phyloP scores from a whole-genome alignment of 2,329 filamentous ascomycete species.

The Colletotrichum tropicale region DNA sequence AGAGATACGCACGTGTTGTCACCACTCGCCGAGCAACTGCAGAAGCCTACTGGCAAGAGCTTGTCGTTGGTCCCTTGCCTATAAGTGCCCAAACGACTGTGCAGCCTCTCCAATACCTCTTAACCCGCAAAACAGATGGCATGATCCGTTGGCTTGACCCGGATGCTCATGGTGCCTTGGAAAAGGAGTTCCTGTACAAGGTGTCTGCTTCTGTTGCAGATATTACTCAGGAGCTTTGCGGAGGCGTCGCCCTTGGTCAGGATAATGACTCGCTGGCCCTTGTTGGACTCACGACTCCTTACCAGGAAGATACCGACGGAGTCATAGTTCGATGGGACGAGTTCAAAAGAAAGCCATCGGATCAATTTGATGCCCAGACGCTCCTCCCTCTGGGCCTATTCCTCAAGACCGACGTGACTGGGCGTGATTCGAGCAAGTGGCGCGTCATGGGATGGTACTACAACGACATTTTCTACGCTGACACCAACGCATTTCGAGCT shows the following conservation, averaged over 20 bases:
- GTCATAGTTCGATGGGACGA: constrained; percentile 51
- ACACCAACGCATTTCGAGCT: constrained; percentile 48
- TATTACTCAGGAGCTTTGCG: constrained; percentile 49
- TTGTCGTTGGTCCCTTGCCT: constrained; percentile 55
- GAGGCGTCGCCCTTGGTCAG: constrained; percentile 35
- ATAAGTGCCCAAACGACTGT: constrained; percentile 40
- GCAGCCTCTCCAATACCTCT: constrained; percentile 45
- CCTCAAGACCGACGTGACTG: constrained; percentile 51
- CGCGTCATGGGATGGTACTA: constrained; percentile 58
- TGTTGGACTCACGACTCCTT: constrained; percentile 45
- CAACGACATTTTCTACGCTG: constrained; percentile 56
- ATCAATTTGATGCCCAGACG: constrained; percentile 44
- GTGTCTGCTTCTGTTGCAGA: constrained; percentile 34
- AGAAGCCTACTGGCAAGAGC: constrained; percentile 43
- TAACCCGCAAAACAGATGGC: constrained; percentile 42
- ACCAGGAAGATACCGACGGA: constrained; percentile 38
- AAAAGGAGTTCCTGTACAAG: constrained; percentile 36
- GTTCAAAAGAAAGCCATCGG: constrained; percentile 43
- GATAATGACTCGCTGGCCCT: constrained; percentile 46
- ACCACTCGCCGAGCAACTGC: constrained; percentile 42
- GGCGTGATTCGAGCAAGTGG: constrained; percentile 57
- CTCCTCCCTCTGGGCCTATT: constrained; percentile 50
- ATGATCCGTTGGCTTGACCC: constrained; percentile 38
- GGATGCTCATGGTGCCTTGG: constrained; percentile 35
- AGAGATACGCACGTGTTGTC: constrained; percentile 47